phyloP scores from a whole-genome alignment of 2,329 filamentous ascomycete genomes.

The Exophiala sideris region DNA sequence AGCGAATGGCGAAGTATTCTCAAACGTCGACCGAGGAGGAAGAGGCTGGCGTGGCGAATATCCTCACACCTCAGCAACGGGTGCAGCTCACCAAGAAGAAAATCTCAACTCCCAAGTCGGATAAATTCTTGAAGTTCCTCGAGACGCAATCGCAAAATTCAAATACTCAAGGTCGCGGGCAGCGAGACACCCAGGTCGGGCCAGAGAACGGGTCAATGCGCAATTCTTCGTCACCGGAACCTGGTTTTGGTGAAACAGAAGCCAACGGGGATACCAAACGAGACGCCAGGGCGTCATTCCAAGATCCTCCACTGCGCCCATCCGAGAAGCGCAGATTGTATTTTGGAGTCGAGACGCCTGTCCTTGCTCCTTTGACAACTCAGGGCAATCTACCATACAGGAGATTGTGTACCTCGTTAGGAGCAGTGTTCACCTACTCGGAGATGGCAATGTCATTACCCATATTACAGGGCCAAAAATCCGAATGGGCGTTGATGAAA shows the following conservation, averaged over 20 bases:
- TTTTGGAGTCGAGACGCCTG: constrained; percentile 88
- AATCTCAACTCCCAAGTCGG: constrained; percentile 66
- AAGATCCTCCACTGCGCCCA: constrained; percentile 81
- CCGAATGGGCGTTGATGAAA: constrained; percentile 93
- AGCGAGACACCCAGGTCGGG: constrained; percentile 40
- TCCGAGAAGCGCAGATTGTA: constrained; percentile 94
- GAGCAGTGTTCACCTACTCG: constrained; percentile 90
- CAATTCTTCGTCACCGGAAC: constrained; percentile 29
- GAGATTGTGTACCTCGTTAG: constrained; percentile 81
- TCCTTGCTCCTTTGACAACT: constrained; percentile 90
- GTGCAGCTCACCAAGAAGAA: constrained; percentile 71
- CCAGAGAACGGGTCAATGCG: constrained; percentile 16
- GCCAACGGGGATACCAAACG: constrained; percentile 49
- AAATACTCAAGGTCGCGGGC: constrained; percentile 42
- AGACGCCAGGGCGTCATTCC: constrained; percentile 74
- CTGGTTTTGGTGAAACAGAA: constrained; percentile 41
- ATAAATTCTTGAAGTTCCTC: constrained; percentile 74
- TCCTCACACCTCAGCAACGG: constrained; percentile 67
- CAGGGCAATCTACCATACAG: constrained; percentile 96
- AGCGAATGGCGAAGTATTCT: constrained; percentile 25
- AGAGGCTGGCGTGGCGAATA: constrained; percentile 69
- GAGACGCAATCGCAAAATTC: constrained; percentile 55
- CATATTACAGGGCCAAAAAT: constrained; percentile 81
- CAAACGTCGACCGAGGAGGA: constrained; percentile 28
- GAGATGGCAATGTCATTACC: constrained; percentile 97